A percentile compares a stretch with the other conserved stretches of the same genome.
These are phyloP conservation scores for Diaporthe citrichinensis DNA, from an alignment of 2,329 filamentous ascomycete genomes.

Conservation along the genomic window DNA sequence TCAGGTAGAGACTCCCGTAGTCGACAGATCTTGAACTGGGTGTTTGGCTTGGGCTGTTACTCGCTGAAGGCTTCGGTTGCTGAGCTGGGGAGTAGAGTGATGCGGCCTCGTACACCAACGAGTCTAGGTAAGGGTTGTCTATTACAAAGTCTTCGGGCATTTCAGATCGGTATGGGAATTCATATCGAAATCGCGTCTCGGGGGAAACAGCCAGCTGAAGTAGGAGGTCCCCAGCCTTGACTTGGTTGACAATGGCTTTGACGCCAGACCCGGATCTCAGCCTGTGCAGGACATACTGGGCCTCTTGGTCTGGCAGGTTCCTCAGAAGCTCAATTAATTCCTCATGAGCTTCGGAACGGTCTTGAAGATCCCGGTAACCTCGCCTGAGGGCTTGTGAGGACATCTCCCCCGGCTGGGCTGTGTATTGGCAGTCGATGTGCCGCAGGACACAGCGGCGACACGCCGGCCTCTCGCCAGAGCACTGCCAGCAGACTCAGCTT, in stretches of 20 bases:
- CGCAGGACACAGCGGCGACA: neutral
- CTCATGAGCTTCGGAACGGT: neutral
- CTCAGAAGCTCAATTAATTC: neutral
- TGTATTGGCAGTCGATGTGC: neutral
- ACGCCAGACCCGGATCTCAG: neutral
- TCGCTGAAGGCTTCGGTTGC: neutral
- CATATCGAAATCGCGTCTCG: neutral
- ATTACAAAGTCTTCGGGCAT: neutral
- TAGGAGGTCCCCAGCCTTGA: constrained; percentile 1
- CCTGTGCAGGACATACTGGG: neutral
- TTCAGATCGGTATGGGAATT: neutral
- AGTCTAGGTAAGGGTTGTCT: constrained; percentile 1
- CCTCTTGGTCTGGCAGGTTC: neutral
- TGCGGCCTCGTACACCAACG: neutral
- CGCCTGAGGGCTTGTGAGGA: neutral
- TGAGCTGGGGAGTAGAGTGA: neutral
- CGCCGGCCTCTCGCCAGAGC: neutral
- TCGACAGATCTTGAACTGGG: neutral
- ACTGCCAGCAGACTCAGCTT: neutral
- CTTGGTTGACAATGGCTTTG: neutral
- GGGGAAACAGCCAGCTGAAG: constrained; percentile 6
- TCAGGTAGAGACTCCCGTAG: neutral
- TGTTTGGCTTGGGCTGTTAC: too few relatives aligned
- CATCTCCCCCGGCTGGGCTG: neutral
- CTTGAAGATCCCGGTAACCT: neutral